These are phyloP conservation scores for Didymella keratinophila DNA, from an alignment of 2,329 filamentous ascomycete genomes.

Conservation along the genomic window DNA sequence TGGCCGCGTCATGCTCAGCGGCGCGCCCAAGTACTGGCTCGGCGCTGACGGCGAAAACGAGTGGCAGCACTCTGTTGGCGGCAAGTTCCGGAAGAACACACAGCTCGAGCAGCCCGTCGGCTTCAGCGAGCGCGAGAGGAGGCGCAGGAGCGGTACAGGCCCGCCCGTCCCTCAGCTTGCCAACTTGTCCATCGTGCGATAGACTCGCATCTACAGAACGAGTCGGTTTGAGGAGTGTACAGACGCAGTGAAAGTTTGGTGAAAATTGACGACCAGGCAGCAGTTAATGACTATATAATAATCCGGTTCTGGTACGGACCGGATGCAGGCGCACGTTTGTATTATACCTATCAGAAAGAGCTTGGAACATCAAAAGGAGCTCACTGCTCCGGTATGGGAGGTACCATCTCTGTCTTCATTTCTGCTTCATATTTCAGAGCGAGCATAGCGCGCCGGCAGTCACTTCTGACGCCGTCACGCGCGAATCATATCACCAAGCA, in stretches of 20 bases:
- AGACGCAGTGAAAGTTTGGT: constrained; percentile 2
- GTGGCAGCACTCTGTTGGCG: constrained; percentile 71
- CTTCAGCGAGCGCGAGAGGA: constrained; percentile 65
- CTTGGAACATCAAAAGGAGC: neutral
- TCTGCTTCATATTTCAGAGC: constrained; percentile 4
- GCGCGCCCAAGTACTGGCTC: constrained; percentile 82
- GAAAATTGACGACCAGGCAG: constrained; percentile 12
- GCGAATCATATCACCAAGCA: neutral
- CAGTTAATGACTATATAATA: constrained; percentile 20
- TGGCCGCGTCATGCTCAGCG: constrained; percentile 78
- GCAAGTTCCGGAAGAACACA: constrained; percentile 64
- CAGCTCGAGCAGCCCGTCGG: constrained; percentile 53
- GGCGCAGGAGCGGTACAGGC: constrained; percentile 68
- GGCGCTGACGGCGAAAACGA: constrained; percentile 70
- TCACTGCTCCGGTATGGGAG: neutral
- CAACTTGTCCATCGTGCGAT: constrained; percentile 33
- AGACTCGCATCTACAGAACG: constrained; percentile 16
- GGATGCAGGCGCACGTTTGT: constrained; percentile 6
- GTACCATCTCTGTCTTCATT: neutral
- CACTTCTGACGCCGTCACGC: neutral
- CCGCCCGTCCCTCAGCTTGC: constrained; percentile 55
- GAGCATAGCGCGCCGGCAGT: constrained; percentile 11
- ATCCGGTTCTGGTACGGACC: neutral
- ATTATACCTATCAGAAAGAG: constrained; percentile 13
- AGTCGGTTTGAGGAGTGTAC: neutral